Base-by-base conservation (phyloP, 768 basidiomycete genomes). In the Daedaleopsis nitida region DNA sequence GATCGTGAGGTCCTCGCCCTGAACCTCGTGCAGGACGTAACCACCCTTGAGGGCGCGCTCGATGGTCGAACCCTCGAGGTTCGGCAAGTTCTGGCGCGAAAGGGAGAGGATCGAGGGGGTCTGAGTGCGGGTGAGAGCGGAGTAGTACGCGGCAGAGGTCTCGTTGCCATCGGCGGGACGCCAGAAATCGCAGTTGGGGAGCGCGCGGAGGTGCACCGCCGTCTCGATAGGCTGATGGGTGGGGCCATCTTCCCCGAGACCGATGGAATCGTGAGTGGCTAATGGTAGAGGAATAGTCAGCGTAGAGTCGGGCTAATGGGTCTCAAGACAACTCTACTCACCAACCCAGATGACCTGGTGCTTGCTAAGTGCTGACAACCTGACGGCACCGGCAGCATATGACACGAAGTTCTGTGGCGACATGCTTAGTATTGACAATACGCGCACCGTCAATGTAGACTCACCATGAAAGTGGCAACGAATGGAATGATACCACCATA, bases 171-270 rank as follows among this genome's bases (percentile, higher is more conserved):
- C 94, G 27, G 94, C 93, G 6, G 92, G 92, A 62, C 92, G 88
- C 89, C 90, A 91, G 82, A 97, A 93, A 64, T 91, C 90, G 54
- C 92, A 77, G 80, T 98, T 96, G 68, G 96, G 96, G 48, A 86
- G 86, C 13, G 96, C 90, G 66, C 96, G 91, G 74, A 97, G 80
- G 75, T 89, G 91, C 47, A 85, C 86, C 61, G 84, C 90, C 34
- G 92, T 94, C 78, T 97, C 95, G 52, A 97, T 81, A 55, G 96
- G 96, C 75, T 97, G 95, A 74, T 98, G 95, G 37, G 95, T 98
- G 52, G 96, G 96, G 27, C 96, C 95, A 66, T 97, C 95, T 74
- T 97, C 94, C 66, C 92, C 91, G 43, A 86, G 87, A 76, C 94
- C 92, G 69, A 96, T 95, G 47, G 91, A 94, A 74, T 97, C 95